Percentiles rank a stretch among this genome's conserved stretches.
Conservation (phyloP, 305 asterid genomes). For the Fraxinus xanthoxyloides region DNA sequence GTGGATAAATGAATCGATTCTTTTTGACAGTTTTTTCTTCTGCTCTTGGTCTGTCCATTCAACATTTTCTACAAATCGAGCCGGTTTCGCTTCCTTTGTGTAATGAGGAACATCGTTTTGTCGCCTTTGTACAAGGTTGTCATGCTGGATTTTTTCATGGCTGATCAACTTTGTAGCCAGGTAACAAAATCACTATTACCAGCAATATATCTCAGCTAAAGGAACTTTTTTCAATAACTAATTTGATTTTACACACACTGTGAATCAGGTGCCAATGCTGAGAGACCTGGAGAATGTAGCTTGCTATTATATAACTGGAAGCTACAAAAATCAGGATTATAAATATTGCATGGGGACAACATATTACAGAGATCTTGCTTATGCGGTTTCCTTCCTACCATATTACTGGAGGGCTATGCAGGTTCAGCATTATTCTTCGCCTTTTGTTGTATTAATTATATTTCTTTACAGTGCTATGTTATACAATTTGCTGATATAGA, state of each 20-base stretch:
- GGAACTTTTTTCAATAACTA: not conserved
- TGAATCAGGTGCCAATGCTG: slow-evolving; percentile 74
- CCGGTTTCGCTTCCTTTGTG: slow-evolving; percentile 63
- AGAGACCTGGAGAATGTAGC: slow-evolving; percentile 67
- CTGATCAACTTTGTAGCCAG: slow-evolving; percentile 98
- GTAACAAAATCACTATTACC: slow-evolving; percentile 27
- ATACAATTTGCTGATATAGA: not conserved
- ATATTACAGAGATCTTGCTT: slow-evolving; percentile 76
- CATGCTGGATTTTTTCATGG: slow-evolving; percentile 95
- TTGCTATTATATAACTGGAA: slow-evolving; percentile 83
- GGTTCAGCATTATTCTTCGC: slow-evolving; percentile 34
- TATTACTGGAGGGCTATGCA: slow-evolving; percentile 99
- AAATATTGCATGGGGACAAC: slow-evolving; percentile 68
- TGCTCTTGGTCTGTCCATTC: slow-evolving; percentile 67
- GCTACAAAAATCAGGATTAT: slow-evolving; percentile 79
- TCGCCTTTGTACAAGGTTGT: slow-evolving; percentile 83
- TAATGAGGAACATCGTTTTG: slow-evolving; percentile 61
- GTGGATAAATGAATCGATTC: not conserved
- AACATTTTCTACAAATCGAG: slow-evolving; percentile 75
- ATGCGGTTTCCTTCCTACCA: slow-evolving; percentile 89
- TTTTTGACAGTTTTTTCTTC: slow-evolving; percentile 40
- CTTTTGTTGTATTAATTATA: not conserved
- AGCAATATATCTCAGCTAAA: not conserved
- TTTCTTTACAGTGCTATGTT: not conserved
- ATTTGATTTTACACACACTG: not conserved